Percentiles rank a stretch among this genome's conserved stretches.
Conservation (phyloP, 306 rosid species). For the Quercus gilva region DNA sequence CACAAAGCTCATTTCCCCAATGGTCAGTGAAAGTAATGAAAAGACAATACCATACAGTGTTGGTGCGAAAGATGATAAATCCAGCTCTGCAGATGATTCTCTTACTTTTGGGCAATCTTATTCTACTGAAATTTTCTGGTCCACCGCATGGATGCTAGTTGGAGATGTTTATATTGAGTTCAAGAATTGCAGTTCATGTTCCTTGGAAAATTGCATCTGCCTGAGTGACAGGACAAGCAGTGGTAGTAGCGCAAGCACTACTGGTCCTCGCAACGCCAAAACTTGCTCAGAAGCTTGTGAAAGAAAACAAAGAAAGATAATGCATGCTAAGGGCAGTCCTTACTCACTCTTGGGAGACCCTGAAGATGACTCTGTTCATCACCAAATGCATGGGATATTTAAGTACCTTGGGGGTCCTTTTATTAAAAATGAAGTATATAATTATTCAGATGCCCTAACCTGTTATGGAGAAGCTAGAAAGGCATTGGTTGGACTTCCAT, state of each 20-base stretch:
- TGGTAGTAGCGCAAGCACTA: conserved; percentile 92
- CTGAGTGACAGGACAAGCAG: conserved; percentile 93
- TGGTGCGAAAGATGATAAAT: conserved; percentile 35
- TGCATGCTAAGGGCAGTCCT: conserved; percentile 38
- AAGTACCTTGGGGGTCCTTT: conserved; percentile 72
- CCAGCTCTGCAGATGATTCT: conserved; percentile 32
- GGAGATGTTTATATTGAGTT: conserved; percentile 84
- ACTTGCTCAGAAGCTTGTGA: conserved; percentile 32
- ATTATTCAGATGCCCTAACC: conserved; percentile 56
- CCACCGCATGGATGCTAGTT: conserved; percentile 85
- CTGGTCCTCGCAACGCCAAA: conserved; percentile 29
- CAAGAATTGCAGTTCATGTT: conserved; percentile 80
- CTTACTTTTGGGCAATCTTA: conserved; percentile 56
- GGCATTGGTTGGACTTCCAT: conserved; percentile 60
- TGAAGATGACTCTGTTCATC: conserved; percentile 33
- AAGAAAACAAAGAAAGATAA: conserved; percentile 59
- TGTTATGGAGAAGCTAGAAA: conserved; percentile 84
- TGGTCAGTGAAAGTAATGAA: conserved; percentile 45
- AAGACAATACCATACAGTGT: conserved; percentile 31
- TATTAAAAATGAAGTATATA: conserved; percentile 54
- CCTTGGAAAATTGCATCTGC: conserved; percentile 91
- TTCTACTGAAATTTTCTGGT: conserved; percentile 83
- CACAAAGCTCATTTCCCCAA: conserved; percentile 75
- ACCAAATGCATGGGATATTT: conserved; percentile 64
- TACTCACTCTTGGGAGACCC: conserved; percentile 42